Evolutionary conservation across 2,329 filamentous ascomycete genomes (phyloP).

Genomic region (Aspergillus clavatus): DNA sequence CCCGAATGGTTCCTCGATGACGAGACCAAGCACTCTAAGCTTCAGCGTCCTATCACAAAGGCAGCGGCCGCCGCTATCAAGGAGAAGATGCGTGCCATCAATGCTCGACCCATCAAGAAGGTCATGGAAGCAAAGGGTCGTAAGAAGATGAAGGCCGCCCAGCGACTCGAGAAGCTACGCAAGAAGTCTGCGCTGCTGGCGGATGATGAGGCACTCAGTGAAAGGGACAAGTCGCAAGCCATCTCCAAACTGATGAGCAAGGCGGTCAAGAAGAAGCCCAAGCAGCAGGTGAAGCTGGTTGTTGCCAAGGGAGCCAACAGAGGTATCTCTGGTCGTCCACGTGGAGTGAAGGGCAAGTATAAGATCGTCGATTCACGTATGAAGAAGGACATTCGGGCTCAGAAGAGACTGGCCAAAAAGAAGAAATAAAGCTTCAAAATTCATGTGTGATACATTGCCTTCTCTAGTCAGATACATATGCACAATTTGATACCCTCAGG

Average conservation of each 20-base stretch:
- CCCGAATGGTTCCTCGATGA: slow-evolving; percentile 99
- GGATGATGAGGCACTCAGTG: slow-evolving; percentile 86
- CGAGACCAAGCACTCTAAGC: slow-evolving; percentile 75
- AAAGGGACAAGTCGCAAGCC: slow-evolving; percentile 87
- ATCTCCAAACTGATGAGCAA: slow-evolving; percentile 78
- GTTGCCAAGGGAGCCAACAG: slow-evolving; percentile 81
- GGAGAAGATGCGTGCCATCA: slow-evolving; percentile 86
- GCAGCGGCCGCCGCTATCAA: slow-evolving; percentile 87
- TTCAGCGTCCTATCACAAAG: slow-evolving; percentile 83
- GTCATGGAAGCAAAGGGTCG: slow-evolving; percentile 92
- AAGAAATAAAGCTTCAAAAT: slow-evolving; percentile 40
- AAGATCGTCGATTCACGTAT: slow-evolving; percentile 93
- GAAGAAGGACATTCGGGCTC: slow-evolving; percentile 91
- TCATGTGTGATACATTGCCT: slow-evolving; percentile 7
- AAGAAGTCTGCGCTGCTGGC: slow-evolving; percentile 92
- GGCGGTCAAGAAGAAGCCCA: slow-evolving; percentile 80
- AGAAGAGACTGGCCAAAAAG: slow-evolving; percentile 77
- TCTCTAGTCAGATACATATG: slow-evolving; percentile 10
- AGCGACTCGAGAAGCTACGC: slow-evolving; percentile 86
- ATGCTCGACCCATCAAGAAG: slow-evolving; percentile 98
- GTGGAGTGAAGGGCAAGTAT: slow-evolving; percentile 91
- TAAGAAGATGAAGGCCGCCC: slow-evolving; percentile 94
- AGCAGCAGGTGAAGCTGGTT: slow-evolving; percentile 76
- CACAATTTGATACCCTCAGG: slow-evolving; percentile 17
- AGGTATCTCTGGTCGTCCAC: slow-evolving; percentile 79